Percentiles rank a stretch among this genome's conserved stretches.
Conservation (phyloP, 2,329 filamentous ascomycete species). For the Hypocrella siamensis region DNA sequence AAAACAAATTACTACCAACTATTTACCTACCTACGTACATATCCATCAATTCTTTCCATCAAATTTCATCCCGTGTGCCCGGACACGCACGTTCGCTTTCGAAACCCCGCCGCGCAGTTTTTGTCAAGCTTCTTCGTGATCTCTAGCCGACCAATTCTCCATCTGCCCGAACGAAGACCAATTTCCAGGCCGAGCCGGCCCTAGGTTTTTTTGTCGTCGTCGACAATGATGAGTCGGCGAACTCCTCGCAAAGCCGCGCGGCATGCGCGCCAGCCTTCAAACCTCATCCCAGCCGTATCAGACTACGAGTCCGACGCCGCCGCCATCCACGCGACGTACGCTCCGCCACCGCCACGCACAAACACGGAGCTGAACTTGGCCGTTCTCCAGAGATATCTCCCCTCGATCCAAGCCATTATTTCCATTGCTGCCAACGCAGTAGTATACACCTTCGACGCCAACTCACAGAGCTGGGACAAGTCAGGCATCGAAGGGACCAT, state of each 20-base stretch:
- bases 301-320: conserved; percentile 55
- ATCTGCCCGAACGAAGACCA: no score
- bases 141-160: neutral
- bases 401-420: conserved; percentile 55
- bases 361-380: conserved; percentile 79
- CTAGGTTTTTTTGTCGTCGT: no score
- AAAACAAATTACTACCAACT: no score
- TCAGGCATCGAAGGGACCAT: conserved; percentile 71
- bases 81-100: no score
- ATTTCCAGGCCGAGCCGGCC: no score
- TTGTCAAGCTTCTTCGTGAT: no score
- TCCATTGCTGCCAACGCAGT: conserved; percentile 75
- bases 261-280: conserved; percentile 25
- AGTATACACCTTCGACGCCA: conserved; percentile 62
- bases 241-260: conserved; percentile 21
- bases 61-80: no score
- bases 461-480: conserved; percentile 65
- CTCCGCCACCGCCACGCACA: conserved; percentile 41
- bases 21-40: no score
- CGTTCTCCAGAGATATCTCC: conserved; percentile 69
- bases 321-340: conserved; percentile 21
- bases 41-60: no score
- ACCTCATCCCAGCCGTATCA: conserved; percentile 25
- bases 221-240: conserved; percentile 27
- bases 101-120: no score